Base-by-base conservation (phyloP, 148 eudicot species). In the Spergularia bocconei region DNA sequence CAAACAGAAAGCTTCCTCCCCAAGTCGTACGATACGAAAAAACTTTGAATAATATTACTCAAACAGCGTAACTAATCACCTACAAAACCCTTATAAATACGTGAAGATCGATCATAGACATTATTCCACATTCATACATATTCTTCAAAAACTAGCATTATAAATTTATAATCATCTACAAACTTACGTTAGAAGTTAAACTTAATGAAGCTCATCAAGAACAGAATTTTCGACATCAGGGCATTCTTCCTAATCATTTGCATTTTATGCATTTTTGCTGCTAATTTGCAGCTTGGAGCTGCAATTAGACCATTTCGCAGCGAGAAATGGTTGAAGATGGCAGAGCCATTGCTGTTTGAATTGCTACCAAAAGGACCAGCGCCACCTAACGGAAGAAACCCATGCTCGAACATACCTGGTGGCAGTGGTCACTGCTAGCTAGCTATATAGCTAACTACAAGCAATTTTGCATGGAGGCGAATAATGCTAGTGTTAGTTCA, bases 1-100 rank as follows among this genome's bases (percentile, higher is more conserved):
- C 10, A 63, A 54, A 48, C 13, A 75, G 76, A 80, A 80, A 15
- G 63, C 79, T 75, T 80, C 79, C 53, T 62, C 72, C 79, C 76
- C 82, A 80, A 80, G 82, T 80, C 67, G 64, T 63, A 70, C 44
- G 75, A 55, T 38, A 70, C n/a, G 4, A 29, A 44, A 39, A 11
- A 55, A 65, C 55, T 13, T 80, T 80, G 82, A 79, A 61, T 69
- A 53, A 52, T 68, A 69, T 23, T 62, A 73, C 20, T 44, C 29
- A 44, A 54, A 62, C 78, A 79, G 25, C 41, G 74, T 62, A 51
- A 21, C 10, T 0, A 13, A 11, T 8, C 50, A 11, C 63, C 54
- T 55, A 17, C n/a, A 5, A 5, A 2, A 9, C 38, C 17, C 66
- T 38, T 59, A 61, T 79, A 59, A 54, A 74, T 67, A 74, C 29